Percentiles rank a stretch among this genome's conserved stretches.
These are phyloP conservation scores for Zygoascus tannicola DNA, from an alignment of 805 yeast species.

Conservation along the genomic window DNA sequence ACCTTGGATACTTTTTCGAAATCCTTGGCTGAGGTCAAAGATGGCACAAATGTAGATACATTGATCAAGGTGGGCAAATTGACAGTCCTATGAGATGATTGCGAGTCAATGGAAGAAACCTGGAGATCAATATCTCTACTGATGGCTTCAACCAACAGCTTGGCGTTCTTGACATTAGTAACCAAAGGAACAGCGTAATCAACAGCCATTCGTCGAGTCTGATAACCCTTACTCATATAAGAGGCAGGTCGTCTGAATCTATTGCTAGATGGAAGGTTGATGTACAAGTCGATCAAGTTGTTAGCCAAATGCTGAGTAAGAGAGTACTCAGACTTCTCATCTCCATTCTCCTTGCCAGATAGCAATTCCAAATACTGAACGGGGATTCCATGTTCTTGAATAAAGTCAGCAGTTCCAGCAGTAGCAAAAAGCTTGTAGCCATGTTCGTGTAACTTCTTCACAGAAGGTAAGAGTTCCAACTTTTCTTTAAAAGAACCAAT, in stretches of 20 bases:
- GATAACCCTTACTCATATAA: slow-evolving; percentile 94
- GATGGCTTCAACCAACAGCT: slow-evolving; percentile 88
- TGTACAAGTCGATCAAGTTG: slow-evolving; percentile 90
- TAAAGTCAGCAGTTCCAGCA: slow-evolving; percentile 97
- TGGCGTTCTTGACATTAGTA: slow-evolving; percentile 96
- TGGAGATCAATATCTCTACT: slow-evolving; percentile 50
- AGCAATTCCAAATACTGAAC: slow-evolving; percentile 91
- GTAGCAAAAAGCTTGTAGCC: slow-evolving; percentile 94
- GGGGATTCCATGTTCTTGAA: slow-evolving; percentile 88
- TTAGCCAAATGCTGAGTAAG: slow-evolving; percentile 93
- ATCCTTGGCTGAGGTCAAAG: slow-evolving; percentile 42
- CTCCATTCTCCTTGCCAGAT: slow-evolving; percentile 47
- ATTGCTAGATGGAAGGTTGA: slow-evolving; percentile 93
- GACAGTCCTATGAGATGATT: slow-evolving; percentile 77
- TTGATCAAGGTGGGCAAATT: slow-evolving; percentile 82
- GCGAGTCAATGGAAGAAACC: slow-evolving; percentile 73
- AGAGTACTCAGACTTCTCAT: slow-evolving; percentile 84
- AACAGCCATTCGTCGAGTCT: slow-evolving; percentile 99
- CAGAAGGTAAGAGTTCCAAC: slow-evolving; percentile 83
- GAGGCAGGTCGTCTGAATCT: slow-evolving; percentile 98
- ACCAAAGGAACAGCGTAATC: slow-evolving; percentile 97
- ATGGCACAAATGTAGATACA: slow-evolving; percentile 69
- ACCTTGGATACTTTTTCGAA: slow-evolving; percentile 60
- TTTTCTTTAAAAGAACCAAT: slow-evolving; percentile 97
- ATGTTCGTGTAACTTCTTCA: slow-evolving; percentile 65